These are phyloP conservation scores for Juglanconis sp. DNA, from an alignment of 2,329 filamentous ascomycete genomes.

Conservation along the genomic window DNA sequence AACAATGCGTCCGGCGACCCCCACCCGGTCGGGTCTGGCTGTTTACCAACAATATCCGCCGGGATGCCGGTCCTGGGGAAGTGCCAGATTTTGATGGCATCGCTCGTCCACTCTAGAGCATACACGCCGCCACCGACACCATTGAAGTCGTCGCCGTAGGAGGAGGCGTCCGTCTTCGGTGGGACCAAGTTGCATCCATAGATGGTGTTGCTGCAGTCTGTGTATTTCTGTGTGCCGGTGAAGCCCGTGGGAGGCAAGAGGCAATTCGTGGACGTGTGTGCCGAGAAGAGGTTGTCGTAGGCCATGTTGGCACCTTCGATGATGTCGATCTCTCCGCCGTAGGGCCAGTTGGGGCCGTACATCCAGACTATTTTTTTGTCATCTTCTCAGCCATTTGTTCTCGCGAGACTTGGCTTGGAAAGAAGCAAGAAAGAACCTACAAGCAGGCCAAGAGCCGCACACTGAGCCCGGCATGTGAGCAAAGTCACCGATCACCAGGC, in stretches of 20 bases:
- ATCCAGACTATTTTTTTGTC: constrained; percentile 38
- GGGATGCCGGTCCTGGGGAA: constrained; percentile 67
- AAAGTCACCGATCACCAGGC: constrained; percentile 46
- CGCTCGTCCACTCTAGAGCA: constrained; percentile 66
- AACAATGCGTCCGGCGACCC: constrained; percentile 67
- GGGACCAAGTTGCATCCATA: constrained; percentile 43
- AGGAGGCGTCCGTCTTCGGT: constrained; percentile 37
- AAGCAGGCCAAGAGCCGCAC: constrained; percentile 46
- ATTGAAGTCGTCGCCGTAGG: constrained; percentile 67
- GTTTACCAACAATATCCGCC: constrained; percentile 53
- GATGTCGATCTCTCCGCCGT: constrained; percentile 64
- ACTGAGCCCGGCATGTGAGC: constrained; percentile 46
- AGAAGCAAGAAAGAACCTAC: constrained; percentile 1
- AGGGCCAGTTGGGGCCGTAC: constrained; percentile 58
- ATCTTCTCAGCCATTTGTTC: background rate
- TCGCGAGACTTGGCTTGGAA: no score
- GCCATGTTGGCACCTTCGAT: constrained; percentile 67
- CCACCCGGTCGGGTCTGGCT: constrained; percentile 65
- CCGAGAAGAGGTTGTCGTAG: constrained; percentile 57
- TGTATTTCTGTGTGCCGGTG: constrained; percentile 26
- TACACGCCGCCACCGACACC: constrained; percentile 64
- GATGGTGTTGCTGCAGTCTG: constrained; percentile 38
- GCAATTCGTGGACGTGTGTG: constrained; percentile 50
- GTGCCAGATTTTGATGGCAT: constrained; percentile 72
- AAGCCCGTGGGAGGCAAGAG: constrained; percentile 11